Percentiles rank a stretch among this genome's conserved stretches.
Evolutionary conservation across 2,329 filamentous ascomycete genomes (phyloP).

Genomic region (Clarireedia sp.): DNA sequence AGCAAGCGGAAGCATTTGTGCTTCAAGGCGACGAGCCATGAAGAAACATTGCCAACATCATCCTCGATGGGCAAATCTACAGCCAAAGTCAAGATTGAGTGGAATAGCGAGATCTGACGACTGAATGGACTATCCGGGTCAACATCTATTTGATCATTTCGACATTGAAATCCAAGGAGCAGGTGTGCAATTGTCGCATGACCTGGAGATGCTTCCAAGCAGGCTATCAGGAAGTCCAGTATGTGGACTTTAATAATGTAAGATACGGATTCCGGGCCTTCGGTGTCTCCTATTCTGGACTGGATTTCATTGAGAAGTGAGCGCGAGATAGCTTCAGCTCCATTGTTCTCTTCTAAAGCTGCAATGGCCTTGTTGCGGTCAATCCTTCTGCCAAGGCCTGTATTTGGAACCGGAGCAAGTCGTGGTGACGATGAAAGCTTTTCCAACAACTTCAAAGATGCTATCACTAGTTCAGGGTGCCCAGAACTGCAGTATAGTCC

Average conservation of each 20-base stretch:
- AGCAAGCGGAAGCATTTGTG: slow-evolving; percentile 65
- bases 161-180: slow-evolving; percentile 78
- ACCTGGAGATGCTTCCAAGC: slow-evolving; percentile 64
- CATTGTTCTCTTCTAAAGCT: slow-evolving; percentile 62
- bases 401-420: slow-evolving; percentile 20
- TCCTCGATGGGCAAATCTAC: slow-evolving; percentile 57
- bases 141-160: slow-evolving; percentile 60
- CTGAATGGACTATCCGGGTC: slow-evolving; percentile 64
- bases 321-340: slow-evolving; percentile 70
- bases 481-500: slow-evolving; percentile 81
- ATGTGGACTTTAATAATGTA: slow-evolving; percentile 80
- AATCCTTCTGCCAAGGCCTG: slow-evolving; percentile 20
- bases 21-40: slow-evolving; percentile 63
- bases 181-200: slow-evolving; percentile 85
- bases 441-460: slow-evolving; percentile 73
- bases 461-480: slow-evolving; percentile 71
- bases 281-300: slow-evolving; percentile 63
- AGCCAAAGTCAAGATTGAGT: slow-evolving; percentile 67
- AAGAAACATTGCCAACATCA: slow-evolving; percentile 44
- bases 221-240: slow-evolving; percentile 77
- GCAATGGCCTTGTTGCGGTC: slow-evolving; percentile 79
- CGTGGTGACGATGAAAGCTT: slow-evolving; percentile 79
- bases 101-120: slow-evolving; percentile 68
- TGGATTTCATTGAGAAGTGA: slow-evolving; percentile 64
- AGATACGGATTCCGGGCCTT: slow-evolving; percentile 58